Base-by-base conservation (phyloP, 345 rosid genomes). In the Eucalyptus erythrocorys region DNA sequence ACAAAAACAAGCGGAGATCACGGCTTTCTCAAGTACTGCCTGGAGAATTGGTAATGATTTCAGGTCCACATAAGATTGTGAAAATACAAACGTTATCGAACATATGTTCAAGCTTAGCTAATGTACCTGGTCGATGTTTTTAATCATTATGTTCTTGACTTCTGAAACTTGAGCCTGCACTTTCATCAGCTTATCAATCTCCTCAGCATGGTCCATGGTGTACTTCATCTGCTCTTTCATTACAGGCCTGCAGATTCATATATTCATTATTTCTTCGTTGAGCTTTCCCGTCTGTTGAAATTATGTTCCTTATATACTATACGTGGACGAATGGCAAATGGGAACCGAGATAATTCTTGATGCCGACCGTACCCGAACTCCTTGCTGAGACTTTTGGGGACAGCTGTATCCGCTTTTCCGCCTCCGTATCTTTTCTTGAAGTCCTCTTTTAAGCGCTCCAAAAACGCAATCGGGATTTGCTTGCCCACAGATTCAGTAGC, bases 211-310 rank as follows among this genome's bases (percentile, higher is more conserved):
- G 15, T 86, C 86, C 19, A 76, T 16, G 27, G 53, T n/a, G 50
- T 89, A 86, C 88, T 86, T 89, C 90, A 89, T 86, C 61, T 86
- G 61, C 88, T 86, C 86, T 86, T 89, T 89, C 90, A 89, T 86
- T 26, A 49, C 50, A 16, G 88, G 90, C 86, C 90, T 89, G 49
- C 66, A 37, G 53, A 43, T 86, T 87, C 49, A 26, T 40, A 45
- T 16, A 61, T 16, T 45, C 48, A 8, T 55, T 71, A 37, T 19
- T 37, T 37, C 10, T 68, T 34, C 42, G 6, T 34, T 68, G 24
- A 34, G 40, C 42, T 34, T 19, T 71, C 40, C 82, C 5, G 27
- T 76, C 45, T 12, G 26, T 71, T 32, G 81, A 71, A 71, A 10
- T 71, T 3, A 21, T 9, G 45, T 19, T 37, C 82, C 7, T 11